Evolutionary conservation across 306 rosid genomes (phyloP), one percentile per base, ranked within the genome.

Genomic region (Herpetospermum pedunculosum): DNA sequence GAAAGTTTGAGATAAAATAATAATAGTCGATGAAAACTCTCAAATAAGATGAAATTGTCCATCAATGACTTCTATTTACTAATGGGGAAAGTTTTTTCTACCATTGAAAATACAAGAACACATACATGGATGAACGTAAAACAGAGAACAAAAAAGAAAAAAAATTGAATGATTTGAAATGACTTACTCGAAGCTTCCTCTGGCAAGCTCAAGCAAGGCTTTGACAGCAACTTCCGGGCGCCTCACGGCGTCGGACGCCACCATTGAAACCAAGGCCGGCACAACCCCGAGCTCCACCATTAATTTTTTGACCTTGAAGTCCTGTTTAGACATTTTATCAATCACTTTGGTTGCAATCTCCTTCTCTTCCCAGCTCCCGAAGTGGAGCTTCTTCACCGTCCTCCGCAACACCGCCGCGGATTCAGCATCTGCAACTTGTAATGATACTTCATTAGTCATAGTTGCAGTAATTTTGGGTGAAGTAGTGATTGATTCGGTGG

Each of bases 311-410:
- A 81, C 75, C 85, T 83, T 88, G 2, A 84, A 75, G 72, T 89
- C 91, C 73, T 91, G 86, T 79, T 79, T 89, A 11, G 90, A 89
- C 55, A 91, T 77, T 68, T 72, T 79, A 46, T 73, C 86, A 81
- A 95, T 89, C 87, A 84, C 92, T 69, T 74, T 71, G 2, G 95
- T 92, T 35, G 96, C 94, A 46, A 57, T 41, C 78, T 89, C 96
- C 74, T 87, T 95, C 90, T 91, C 96, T 79, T 85, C 88, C 89
- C 90, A 87, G 78, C 81, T 82, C 35, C 99, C 99, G 26, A 95
- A 95, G 85, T 95, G 95, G 79, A 95, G 96, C 79, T 78, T 85
- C 89, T 95, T 95, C 83, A 95, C 99, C 5, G 90, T 83, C 81
- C 75, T 88, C 77, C 88, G 89, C 77, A 95, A 73, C 82, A 77